A percentile compares a stretch with the other conserved stretches of the same genome.
Evolutionary conservation across 2,329 filamentous ascomycete species (phyloP).

Genomic region (Sporothrix brasiliensis): DNA sequence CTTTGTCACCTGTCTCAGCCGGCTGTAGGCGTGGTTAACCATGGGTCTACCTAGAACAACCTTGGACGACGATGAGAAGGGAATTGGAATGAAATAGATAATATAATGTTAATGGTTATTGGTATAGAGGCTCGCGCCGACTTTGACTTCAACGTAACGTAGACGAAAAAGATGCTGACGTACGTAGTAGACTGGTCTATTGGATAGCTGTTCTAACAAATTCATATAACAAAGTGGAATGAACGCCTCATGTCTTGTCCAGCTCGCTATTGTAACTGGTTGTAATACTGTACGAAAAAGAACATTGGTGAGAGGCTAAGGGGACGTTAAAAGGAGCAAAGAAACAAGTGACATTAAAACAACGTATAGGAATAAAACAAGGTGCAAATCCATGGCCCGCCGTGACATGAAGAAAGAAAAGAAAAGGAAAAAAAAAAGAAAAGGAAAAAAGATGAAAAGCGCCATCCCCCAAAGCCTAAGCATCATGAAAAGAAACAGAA

Average conservation of each 20-base stretch:
- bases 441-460: not conserved
- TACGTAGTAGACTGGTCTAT: not conserved
- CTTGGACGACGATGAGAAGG: not conserved
- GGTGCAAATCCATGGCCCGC: not conserved
- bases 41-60: not conserved
- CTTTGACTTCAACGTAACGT: too few relatives aligned
- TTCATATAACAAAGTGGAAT: not conserved
- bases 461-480: not conserved
- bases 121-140: not conserved
- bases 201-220: not conserved
- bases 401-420: not conserved
- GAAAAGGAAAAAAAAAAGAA: not conserved
- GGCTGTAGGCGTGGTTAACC: not conserved
- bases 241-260: constrained; percentile 2
- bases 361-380: not conserved
- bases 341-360: not conserved
- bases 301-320: not conserved
- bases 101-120: not conserved
- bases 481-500: not conserved
- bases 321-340: not conserved
- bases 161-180: not conserved
- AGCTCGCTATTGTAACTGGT: not conserved
- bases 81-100: not conserved
- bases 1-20: constrained; percentile 15
- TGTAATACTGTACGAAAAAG: constrained; percentile 1